Evolutionary conservation across 768 basidiomycete genomes (phyloP).

Genomic region (Mycena filopes): DNA sequence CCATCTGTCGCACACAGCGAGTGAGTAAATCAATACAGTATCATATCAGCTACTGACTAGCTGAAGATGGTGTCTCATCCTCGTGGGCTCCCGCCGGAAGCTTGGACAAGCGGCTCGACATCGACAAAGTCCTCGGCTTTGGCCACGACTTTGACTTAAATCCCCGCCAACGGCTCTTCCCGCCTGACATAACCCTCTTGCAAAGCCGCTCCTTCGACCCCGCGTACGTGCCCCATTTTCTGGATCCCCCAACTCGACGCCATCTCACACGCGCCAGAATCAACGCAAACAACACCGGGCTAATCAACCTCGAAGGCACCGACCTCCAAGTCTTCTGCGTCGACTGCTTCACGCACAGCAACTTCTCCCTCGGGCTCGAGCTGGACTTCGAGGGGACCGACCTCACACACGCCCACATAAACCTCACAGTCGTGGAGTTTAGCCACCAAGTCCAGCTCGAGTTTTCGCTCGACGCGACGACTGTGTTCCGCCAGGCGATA

Average conservation of each 20-base stretch:
- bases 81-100: background rate
- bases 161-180: constrained; percentile 17
- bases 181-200: background rate
- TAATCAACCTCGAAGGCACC: background rate
- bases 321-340: too few species aligned
- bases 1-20: constrained; percentile 6
- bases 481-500: background rate
- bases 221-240: background rate
- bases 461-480: too few species aligned
- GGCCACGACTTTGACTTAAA: constrained; percentile 9
- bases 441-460: too few species aligned
- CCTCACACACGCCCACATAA: too few species aligned
- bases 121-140: constrained; percentile 1
- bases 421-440: too few species aligned
- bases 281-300: too few species aligned
- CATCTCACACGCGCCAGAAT: too few species aligned
- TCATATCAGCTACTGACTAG: background rate
- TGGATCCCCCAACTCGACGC: background rate
- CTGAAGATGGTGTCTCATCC: background rate
- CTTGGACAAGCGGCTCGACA: background rate
- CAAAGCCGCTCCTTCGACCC: background rate
- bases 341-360: too few species aligned
- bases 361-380: too few species aligned
- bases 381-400: too few species aligned
- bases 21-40: background rate